A percentile compares a stretch with the other conserved stretches of the same genome.
These are phyloP conservation scores for Plicaturopsis crispa DNA, from an alignment of 768 basidiomycete genomes.

Conservation along the genomic window DNA sequence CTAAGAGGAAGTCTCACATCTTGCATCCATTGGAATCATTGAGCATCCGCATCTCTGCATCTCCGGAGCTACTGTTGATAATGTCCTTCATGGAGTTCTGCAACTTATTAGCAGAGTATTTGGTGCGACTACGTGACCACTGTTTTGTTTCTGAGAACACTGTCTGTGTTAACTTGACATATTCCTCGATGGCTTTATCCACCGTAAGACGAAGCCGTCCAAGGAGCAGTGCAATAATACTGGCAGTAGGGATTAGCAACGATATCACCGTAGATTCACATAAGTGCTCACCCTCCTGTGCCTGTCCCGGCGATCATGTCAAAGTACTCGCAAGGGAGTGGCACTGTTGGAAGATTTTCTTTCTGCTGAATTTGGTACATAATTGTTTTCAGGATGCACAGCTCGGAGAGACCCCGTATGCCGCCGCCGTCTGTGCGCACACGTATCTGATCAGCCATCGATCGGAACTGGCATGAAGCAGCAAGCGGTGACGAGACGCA, in stretches of 20 bases:
- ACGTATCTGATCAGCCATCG: too few species aligned
- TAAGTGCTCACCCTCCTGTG: conserved; percentile 2
- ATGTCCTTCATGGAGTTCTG: conserved; percentile 6
- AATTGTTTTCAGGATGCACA: conserved; percentile 4
- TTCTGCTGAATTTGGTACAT: conserved; percentile 7
- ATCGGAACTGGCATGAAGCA: too few species aligned
- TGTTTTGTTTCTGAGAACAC: conserved; percentile 2
- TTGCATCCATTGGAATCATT: conserved; percentile 4
- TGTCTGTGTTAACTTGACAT: neutral
- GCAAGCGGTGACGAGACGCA: too few species aligned
- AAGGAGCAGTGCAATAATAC: conserved; percentile 11
- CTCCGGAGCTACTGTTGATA: neutral
- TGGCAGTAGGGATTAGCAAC: neutral
- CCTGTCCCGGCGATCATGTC: conserved; percentile 5
- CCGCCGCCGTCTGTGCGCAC: conserved; percentile 8
- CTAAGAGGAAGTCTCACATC: conserved; percentile 2
- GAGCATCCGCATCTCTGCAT: neutral
- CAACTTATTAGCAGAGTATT: conserved; percentile 5
- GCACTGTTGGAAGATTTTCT: neutral
- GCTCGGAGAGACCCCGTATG: conserved; percentile 7
- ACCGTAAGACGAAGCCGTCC: conserved; percentile 11
- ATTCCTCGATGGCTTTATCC: conserved; percentile 6
- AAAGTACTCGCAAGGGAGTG: conserved; percentile 7
- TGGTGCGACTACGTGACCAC: conserved; percentile 1
- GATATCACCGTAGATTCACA: neutral